Conservation (phyloP, 805 yeast genomes). For the Clavispora santaluciae region DNA sequence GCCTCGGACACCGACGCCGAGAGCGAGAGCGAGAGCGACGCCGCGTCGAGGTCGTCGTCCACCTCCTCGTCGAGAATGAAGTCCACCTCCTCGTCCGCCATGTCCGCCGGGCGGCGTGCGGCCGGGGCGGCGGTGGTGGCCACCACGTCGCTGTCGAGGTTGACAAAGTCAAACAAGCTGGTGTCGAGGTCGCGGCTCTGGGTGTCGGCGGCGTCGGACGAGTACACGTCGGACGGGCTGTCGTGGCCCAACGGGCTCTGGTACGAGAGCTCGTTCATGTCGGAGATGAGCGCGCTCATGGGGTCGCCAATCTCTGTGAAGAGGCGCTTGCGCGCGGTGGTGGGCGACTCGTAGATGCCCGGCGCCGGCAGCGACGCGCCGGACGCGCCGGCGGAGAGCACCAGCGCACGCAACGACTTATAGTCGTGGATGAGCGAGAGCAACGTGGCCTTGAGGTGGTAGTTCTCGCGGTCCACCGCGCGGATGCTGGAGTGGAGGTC, state of each 20-base stretch:
- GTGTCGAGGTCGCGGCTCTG: constrained; percentile 7
- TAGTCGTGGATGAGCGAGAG: constrained; percentile 38
- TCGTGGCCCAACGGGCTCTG: constrained; percentile 10
- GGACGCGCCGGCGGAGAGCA: constrained; percentile 13
- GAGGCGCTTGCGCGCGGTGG: constrained; percentile 15
- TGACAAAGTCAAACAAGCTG: constrained; percentile 22
- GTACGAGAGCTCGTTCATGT: constrained; percentile 26
- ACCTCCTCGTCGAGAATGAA: constrained; percentile 17
- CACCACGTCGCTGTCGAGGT: constrained; percentile 18
- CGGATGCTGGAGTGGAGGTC: constrained; percentile 14
- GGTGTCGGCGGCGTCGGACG: too few species aligned
- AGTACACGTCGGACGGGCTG: constrained; percentile 1
- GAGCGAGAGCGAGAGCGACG: constrained; percentile 33
- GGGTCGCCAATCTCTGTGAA: constrained; percentile 13
- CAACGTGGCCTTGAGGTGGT: constrained; percentile 29
- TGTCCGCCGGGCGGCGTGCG: too few species aligned
- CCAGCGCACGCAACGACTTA: constrained; percentile 30
- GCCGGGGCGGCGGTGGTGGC: not conserved
- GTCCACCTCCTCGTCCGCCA: constrained; percentile 17
- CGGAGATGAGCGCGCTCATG: constrained; percentile 24
- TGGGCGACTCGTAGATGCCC: constrained; percentile 14
- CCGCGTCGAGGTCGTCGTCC: constrained; percentile 18
- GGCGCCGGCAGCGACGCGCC: constrained; percentile 4
- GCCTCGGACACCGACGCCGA: constrained; percentile 32
- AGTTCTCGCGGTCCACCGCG: constrained; percentile 29